Evolutionary conservation across 148 eudicot genomes (phyloP), one percentile per base, ranked within the genome.

Genomic region (Nepenthes mirabilis): DNA sequence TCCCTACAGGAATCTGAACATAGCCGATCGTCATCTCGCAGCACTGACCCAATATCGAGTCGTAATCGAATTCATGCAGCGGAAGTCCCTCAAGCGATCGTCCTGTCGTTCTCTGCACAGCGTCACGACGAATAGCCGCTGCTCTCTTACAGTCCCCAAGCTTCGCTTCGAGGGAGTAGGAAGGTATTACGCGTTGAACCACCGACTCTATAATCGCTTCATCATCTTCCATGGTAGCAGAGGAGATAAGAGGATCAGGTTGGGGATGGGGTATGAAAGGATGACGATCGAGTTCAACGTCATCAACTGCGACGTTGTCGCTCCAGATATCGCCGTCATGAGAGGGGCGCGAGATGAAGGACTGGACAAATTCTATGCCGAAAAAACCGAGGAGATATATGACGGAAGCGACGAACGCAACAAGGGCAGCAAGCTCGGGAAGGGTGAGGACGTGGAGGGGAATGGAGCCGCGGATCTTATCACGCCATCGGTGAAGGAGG

Each of bases 1-100:
- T 75, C 43, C 96, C 96, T 5, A 89, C 96, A 6, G 93, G 96
- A 58, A 89, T 77, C 66, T 89, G 96, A 13, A 89, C 87, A 43
- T 73, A 85, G 35, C 96, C 96, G 12, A 89, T 74, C 3, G 96
- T 89, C 96, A 89, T 83, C 73, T 89, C 96, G 47, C 96, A 89
- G 68, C 96, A 89, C 73, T 83, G 93, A 34, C 84, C 85, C 37
- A 88, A 62, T 63, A 88, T 88, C 11, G 88, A 78, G 11, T 74
- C 81, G 52, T 88, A 88, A 71, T 85, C 85, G 59, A 89, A 83
- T 11, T 89, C 87, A 1, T 79, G 82, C 61, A 89, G 54, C 1
- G 85, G 87, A 47, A 89, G 68, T 5, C 90, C 90, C 6, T 61
- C 65, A 34, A 89, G 51, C 2, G 85, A 79, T 71, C 67, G 73